phyloP scores from a whole-genome alignment of 2,329 filamentous ascomycete genomes.

The Phoma sp. region DNA sequence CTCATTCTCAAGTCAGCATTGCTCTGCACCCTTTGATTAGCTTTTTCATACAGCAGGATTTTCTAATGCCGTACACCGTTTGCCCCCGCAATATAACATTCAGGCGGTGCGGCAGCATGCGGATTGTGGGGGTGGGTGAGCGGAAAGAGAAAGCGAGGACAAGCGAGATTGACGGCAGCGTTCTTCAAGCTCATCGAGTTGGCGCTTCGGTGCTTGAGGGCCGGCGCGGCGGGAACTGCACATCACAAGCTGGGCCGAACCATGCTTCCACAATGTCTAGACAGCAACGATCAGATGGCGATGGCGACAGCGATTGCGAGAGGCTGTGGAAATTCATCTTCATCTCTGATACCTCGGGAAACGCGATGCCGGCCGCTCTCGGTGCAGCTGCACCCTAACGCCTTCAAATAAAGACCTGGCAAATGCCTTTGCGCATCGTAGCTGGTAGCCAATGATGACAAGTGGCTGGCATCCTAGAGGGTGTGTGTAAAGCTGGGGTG shows the following conservation, averaged over 20 bases:
- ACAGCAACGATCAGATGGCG: background rate
- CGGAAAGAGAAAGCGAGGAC: slow-evolving; percentile 11
- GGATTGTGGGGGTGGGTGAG: slow-evolving; percentile 14
- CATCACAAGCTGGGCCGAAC: slow-evolving; percentile 3
- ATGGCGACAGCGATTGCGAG: slow-evolving; percentile 1
- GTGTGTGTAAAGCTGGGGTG: slow-evolving; percentile 18
- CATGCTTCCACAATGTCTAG: slow-evolving; percentile 1
- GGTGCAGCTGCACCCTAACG: slow-evolving; percentile 3
- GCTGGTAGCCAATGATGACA: background rate
- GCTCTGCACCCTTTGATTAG: slow-evolving; percentile 6
- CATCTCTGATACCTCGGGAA: slow-evolving; percentile 9
- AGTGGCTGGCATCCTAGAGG: slow-evolving; percentile 5
- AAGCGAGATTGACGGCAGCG: slow-evolving; percentile 17
- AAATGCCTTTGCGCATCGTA: background rate
- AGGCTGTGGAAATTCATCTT: background rate
- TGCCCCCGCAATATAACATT: slow-evolving; percentile 13
- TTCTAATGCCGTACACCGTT: background rate
- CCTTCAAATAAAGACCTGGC: background rate
- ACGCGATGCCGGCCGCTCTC: slow-evolving; percentile 5
- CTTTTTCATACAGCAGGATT: slow-evolving; percentile 3
- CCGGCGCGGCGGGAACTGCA: slow-evolving; percentile 7
- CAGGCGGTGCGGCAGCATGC: slow-evolving; percentile 4
- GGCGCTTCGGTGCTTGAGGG: background rate
- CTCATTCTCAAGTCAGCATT: slow-evolving; percentile 1
- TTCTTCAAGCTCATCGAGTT: background rate